phyloP scores from a whole-genome alignment of 805 yeast genomes.

The Starmerella geochares region DNA sequence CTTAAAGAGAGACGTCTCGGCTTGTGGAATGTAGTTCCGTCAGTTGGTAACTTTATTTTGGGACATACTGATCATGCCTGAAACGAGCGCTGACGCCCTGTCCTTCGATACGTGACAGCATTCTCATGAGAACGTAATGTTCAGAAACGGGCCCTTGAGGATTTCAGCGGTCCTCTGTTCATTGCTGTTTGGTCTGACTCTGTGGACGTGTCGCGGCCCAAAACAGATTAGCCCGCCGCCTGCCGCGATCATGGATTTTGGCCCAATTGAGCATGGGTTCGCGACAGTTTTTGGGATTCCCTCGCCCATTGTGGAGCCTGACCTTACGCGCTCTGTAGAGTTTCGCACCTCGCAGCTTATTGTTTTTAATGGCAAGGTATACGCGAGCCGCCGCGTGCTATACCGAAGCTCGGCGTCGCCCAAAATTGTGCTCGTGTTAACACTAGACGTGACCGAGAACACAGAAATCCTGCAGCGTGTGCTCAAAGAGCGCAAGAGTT shows the following conservation, averaged over 20 bases:
- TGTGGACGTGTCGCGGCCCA: background rate
- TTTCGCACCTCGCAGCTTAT: slow-evolving; percentile 28
- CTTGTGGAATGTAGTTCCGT: background rate
- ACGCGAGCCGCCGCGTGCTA: slow-evolving; percentile 22
- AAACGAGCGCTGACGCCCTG: background rate
- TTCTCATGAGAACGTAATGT: background rate
- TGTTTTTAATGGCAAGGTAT: slow-evolving; percentile 23
- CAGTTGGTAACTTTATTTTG: slow-evolving; percentile 1
- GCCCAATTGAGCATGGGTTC: slow-evolving; percentile 1
- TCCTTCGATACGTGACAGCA: background rate
- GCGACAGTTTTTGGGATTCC: background rate
- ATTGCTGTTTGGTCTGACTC: background rate
- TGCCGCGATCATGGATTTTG: background rate
- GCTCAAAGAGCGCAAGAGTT: slow-evolving; percentile 73
- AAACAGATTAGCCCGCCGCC: background rate
- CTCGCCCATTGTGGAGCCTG: slow-evolving; percentile 26
- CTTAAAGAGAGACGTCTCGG: background rate
- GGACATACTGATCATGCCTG: background rate
- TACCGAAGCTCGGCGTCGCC: slow-evolving; percentile 25
- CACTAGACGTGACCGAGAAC: slow-evolving; percentile 62
- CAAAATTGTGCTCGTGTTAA: slow-evolving; percentile 56
- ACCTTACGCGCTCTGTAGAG: slow-evolving; percentile 22
- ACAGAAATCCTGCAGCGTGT: slow-evolving; percentile 48
- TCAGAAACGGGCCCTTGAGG: background rate
- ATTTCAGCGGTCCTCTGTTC: background rate